Conservation (phyloP, 129 eudicot species). For the Heracleum sosnowskyi region DNA sequence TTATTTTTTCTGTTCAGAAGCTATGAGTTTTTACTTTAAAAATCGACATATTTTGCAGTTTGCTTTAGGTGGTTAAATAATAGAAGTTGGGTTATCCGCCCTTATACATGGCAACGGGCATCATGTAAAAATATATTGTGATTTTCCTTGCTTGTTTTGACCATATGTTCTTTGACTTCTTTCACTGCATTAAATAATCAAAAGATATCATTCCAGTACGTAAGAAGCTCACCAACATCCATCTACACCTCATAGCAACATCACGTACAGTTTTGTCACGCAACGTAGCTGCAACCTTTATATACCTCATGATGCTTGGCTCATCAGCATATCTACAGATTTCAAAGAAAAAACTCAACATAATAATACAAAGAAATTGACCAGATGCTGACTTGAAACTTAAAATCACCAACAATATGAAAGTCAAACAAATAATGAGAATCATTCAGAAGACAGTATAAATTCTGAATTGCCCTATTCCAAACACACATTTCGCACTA, state of each 20-base stretch:
- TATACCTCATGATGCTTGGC: slow-evolving; percentile 71
- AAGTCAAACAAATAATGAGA: background rate
- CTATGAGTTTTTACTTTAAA: background rate
- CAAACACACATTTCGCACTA: background rate
- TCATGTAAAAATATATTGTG: background rate
- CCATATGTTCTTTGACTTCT: background rate
- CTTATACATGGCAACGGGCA: background rate
- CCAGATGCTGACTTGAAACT: background rate
- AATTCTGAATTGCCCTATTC: background rate
- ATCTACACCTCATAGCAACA: slow-evolving; percentile 89
- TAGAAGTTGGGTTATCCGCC: background rate
- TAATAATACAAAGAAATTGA: slow-evolving; percentile 1
- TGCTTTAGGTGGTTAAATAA: background rate
- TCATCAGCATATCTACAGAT: slow-evolving; percentile 60
- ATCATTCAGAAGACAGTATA: background rate
- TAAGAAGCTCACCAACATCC: slow-evolving; percentile 73
- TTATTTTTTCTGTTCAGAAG: background rate
- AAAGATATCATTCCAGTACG: background rate
- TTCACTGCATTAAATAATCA: background rate
- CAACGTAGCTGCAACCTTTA: slow-evolving; percentile 76
- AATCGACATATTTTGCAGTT: background rate
- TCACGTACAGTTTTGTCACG: slow-evolving; percentile 94
- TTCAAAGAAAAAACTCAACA: slow-evolving; percentile 9
- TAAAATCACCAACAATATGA: background rate
- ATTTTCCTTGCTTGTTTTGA: background rate